Evolutionary conservation across 1,284 basidiomycete species (phyloP), one percentile per base, ranked within the genome.

Genomic region (Malassezia pachydermatis): DNA sequence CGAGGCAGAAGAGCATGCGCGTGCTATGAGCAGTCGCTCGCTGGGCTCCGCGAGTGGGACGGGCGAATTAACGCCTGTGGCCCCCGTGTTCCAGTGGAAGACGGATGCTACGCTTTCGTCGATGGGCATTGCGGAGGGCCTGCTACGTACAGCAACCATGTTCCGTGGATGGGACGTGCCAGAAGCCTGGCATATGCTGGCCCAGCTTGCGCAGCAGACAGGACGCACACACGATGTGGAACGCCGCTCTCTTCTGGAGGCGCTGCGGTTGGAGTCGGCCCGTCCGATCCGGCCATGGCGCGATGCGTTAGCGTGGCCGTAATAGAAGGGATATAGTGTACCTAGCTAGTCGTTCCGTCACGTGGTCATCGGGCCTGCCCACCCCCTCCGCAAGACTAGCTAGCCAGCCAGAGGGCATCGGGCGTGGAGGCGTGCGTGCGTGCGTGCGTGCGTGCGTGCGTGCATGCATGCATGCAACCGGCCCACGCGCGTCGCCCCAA

Each of bases 101-200:
- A 51, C 49, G 27, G 55, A 59, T 14, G 46, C 58, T 36, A 49
- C 57, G n/a, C 45, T 67, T 17, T 51, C 62, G 37, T 49, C 66
- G 37, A 46, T 63, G 24, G 59, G 56, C 36, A 29, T 70, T 41
- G 67, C 67, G 20, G 67, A 68, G 29, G 67, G 60, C 1, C 54
- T 70, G 32, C 22, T n/a, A n/a, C 29, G 34, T 16, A 10, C 34
- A 36, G 34, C 34, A 39, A 69, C 65, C 24, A 54, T 58, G 23
- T 57, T 51, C 13, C 44, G 43, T 11, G 68, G 65, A 1, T 63
- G 62, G 62, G 60, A 62, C 37, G 36, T 49, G 39, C 59, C 63
- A 36, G 68, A 69, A 39, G 68, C 68, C 1, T 71, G 68, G 68
- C 51, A 64, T 27, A 62, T 58, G 44, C 41, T 71, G 32, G 61